Conservation (phyloP, 768 basidiomycete genomes). For the Gloeophyllum trabeum region DNA sequence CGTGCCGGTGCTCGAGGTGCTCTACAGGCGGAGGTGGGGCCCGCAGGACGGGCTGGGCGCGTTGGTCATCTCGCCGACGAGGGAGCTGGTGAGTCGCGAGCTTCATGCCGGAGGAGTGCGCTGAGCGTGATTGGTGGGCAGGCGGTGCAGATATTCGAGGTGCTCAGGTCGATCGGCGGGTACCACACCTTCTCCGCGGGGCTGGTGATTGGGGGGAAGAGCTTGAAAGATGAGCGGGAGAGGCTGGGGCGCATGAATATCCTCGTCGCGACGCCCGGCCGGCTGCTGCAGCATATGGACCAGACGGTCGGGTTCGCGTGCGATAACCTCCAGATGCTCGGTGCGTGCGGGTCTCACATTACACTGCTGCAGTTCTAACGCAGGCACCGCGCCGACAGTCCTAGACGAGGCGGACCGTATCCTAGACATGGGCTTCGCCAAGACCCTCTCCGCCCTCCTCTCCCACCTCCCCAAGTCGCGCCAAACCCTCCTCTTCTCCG, state of each 20-base stretch:
- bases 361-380: not conserved
- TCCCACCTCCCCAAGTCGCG: slow-evolving; percentile 83
- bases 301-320: slow-evolving; percentile 93
- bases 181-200: slow-evolving; percentile 91
- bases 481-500: slow-evolving; percentile 94
- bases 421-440: slow-evolving; percentile 91
- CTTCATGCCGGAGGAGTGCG: not conserved
- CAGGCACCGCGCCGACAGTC: slow-evolving; percentile 41
- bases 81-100: slow-evolving; percentile 62
- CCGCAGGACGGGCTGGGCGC: slow-evolving; percentile 75
- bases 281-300: slow-evolving; percentile 95
- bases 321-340: slow-evolving; percentile 82
- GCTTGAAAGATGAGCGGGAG: slow-evolving; percentile 84
- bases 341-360: slow-evolving; percentile 29
- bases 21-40: slow-evolving; percentile 60
- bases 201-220: slow-evolving; percentile 93
- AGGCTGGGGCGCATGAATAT: slow-evolving; percentile 92
- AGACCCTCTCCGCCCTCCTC: slow-evolving; percentile 84
- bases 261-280: slow-evolving; percentile 93
- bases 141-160: slow-evolving; percentile 98
- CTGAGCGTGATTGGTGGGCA: too few relatives aligned
- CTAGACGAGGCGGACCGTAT: slow-evolving; percentile 97
- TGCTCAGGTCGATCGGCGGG: slow-evolving; percentile 85
- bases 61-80: slow-evolving; percentile 85
- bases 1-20: slow-evolving; percentile 52